phyloP scores from a whole-genome alignment of 2,329 filamentous ascomycete genomes.

The Hirsutella rhossiliensis region DNA sequence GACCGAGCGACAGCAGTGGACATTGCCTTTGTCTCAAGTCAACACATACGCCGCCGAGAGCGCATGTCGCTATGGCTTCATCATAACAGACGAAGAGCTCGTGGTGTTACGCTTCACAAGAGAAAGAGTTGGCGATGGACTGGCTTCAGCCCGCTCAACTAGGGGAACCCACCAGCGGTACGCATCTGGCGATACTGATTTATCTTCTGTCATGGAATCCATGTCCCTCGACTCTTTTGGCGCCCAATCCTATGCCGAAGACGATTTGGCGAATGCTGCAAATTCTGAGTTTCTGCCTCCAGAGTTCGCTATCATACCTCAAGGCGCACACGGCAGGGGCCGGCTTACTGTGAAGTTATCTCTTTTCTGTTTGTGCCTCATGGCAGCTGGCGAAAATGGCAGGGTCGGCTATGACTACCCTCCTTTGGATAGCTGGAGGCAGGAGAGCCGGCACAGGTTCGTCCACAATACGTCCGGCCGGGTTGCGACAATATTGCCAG shows the following conservation, averaged over 20 bases:
- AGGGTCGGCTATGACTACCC: neutral
- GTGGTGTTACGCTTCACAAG: neutral
- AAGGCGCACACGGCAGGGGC: neutral
- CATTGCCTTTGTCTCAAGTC: neutral
- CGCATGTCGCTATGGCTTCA: slow-evolving; percentile 1
- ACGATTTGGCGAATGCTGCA: neutral
- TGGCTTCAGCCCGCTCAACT: neutral
- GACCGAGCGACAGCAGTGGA: neutral
- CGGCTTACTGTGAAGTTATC: neutral
- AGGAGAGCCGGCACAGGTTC: neutral
- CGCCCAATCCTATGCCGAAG: neutral
- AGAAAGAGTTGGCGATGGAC: neutral
- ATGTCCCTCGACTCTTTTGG: slow-evolving; percentile 1
- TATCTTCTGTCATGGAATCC: neutral
- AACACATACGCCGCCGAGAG: neutral
- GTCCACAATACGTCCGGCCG: neutral
- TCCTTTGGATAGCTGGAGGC: neutral
- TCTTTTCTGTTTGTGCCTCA: neutral
- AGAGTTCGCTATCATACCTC: neutral
- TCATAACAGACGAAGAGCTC: neutral
- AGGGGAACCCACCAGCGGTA: neutral
- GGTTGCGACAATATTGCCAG: neutral
- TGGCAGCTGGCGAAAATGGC: neutral
- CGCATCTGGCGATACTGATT: neutral
- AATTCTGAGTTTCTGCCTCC: neutral